These are phyloP conservation scores for Larix kaempferi DNA, from an alignment of 75 land plant species.

Conservation along the genomic window DNA sequence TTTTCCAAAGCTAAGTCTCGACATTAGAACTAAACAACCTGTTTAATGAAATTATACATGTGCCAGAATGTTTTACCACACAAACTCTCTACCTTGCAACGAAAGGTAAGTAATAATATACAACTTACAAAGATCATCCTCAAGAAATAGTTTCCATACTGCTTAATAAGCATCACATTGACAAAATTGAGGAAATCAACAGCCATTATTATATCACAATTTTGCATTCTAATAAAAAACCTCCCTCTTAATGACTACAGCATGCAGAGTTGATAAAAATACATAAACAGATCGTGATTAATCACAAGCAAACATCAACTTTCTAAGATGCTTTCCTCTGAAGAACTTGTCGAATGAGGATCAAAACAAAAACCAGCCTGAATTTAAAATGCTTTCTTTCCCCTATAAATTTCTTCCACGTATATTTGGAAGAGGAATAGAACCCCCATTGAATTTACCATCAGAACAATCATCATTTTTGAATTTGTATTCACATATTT, in stretches of 20 bases:
- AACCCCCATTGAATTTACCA: not conserved
- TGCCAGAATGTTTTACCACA: constrained; percentile 3
- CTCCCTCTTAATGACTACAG: not conserved
- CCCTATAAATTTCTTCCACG: not conserved
- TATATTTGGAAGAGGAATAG: not conserved
- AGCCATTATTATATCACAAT: not conserved
- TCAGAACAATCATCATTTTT: not conserved
- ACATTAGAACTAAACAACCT: constrained; percentile 1
- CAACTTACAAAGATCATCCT: not conserved
- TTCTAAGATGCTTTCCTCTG: constrained; percentile 1
- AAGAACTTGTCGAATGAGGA: not conserved
- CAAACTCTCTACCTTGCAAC: not conserved
- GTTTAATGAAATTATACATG: not conserved
- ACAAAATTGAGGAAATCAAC: not conserved
- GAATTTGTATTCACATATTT: not conserved
- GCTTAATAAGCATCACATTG: not conserved
- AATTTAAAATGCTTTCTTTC: not conserved
- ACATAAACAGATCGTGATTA: not conserved
- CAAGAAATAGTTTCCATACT: not conserved
- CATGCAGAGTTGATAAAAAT: not conserved
- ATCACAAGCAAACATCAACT: not conserved
- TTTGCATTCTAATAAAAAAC: not conserved
- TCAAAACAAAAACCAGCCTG: not conserved
- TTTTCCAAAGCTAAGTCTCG: not conserved
- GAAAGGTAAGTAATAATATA: not conserved